These are phyloP conservation scores for Tuber brumale DNA, from an alignment of 495 filamentous ascomycete species.

Conservation along the genomic window DNA sequence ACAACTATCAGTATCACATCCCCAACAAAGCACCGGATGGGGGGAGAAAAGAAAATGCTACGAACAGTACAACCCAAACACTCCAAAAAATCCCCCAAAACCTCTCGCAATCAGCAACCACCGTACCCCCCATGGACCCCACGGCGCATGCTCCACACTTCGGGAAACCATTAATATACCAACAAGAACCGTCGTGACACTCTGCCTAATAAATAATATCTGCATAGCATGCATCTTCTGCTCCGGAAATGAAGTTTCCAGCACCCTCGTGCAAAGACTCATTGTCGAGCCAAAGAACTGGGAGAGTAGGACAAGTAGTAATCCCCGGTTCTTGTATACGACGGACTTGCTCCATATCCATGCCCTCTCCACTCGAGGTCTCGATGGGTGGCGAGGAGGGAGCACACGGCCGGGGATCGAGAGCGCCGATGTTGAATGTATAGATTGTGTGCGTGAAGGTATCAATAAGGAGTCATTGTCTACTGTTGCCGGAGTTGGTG, in stretches of 20 bases:
- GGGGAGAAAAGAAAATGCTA: slow-evolving; percentile 2
- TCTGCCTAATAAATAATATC: slow-evolving; percentile 80
- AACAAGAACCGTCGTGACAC: slow-evolving; percentile 62
- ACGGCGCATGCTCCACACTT: slow-evolving; percentile 59
- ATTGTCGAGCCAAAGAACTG: slow-evolving; percentile 84
- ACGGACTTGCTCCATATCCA: slow-evolving; percentile 6
- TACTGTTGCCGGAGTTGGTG: background rate
- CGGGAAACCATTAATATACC: slow-evolving; percentile 69
- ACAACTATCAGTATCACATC: slow-evolving; percentile 1
- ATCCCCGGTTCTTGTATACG: slow-evolving; percentile 55
- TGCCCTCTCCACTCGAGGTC: background rate
- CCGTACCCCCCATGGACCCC: slow-evolving; percentile 62
- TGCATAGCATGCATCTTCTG: slow-evolving; percentile 78
- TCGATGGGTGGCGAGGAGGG: background rate
- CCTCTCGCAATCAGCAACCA: slow-evolving; percentile 63
- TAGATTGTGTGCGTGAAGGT: background rate
- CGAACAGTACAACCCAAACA: slow-evolving; percentile 68
- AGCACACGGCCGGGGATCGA: background rate
- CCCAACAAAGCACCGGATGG: background rate
- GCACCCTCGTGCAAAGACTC: slow-evolving; percentile 73
- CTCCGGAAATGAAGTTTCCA: slow-evolving; percentile 58
- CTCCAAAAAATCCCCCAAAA: slow-evolving; percentile 74
- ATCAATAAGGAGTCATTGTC: background rate
- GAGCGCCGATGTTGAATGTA: slow-evolving; percentile 8
- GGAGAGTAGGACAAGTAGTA: slow-evolving; percentile 64